Percentiles rank a stretch among this genome's conserved stretches.
Evolutionary conservation across 1,284 basidiomycete genomes (phyloP).

Genomic region (Cutaneotrichosporon dermatis): DNA sequence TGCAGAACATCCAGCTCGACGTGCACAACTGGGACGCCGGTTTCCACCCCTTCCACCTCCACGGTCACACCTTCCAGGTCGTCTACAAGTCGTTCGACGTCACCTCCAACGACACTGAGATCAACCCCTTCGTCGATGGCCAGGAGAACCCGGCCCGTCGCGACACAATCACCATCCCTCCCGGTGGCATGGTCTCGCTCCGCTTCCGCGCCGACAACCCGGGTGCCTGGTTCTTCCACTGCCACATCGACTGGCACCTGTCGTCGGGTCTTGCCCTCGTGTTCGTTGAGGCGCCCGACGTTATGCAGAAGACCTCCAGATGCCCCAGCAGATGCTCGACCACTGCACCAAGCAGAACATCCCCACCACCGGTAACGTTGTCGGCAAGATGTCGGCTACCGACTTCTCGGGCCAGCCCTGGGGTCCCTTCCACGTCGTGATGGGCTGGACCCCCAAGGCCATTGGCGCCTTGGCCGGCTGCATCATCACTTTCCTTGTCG

Average conservation of each 20-base stretch:
- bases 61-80: conserved; percentile 69
- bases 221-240: conserved; percentile 53
- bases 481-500: conserved; percentile 73
- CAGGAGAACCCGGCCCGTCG: conserved; percentile 79
- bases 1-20: conserved; percentile 72
- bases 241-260: conserved; percentile 49
- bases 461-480: conserved; percentile 82
- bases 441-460: conserved; percentile 70
- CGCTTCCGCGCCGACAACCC: conserved; percentile 55
- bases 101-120: conserved; percentile 65
- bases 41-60: conserved; percentile 52
- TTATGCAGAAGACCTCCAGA: conserved; percentile 35
- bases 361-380: conserved; percentile 64
- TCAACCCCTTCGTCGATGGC: conserved; percentile 74
- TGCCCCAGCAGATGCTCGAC: conserved; percentile 51
- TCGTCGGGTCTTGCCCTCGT: conserved; percentile 48
- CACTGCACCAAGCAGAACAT: conserved; percentile 65
- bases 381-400: conserved; percentile 45
- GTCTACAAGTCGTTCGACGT: conserved; percentile 68
- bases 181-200: conserved; percentile 48
- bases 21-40: conserved; percentile 68
- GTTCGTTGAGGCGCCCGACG: conserved; percentile 48
- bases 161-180: conserved; percentile 56
- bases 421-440: conserved; percentile 60
- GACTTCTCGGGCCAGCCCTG: conserved; percentile 56